Evolutionary conservation across 2,329 filamentous ascomycete genomes (phyloP).

Genomic region (Cercospora zeina): DNA sequence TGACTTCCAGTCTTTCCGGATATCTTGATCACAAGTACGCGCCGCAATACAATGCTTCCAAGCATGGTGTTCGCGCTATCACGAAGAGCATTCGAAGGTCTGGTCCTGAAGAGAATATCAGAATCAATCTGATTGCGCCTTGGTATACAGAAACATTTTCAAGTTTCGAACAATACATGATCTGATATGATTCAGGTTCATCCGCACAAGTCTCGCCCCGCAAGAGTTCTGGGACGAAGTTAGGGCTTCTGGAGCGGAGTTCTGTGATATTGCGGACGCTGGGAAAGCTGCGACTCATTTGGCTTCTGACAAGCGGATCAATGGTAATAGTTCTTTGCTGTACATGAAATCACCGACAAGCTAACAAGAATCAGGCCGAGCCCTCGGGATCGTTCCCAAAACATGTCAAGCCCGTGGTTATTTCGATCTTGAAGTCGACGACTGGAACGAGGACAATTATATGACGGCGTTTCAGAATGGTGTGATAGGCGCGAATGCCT

Average conservation of each 20-base stretch:
- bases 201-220: conserved; percentile 33
- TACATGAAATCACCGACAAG: neutral
- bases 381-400: conserved; percentile 29
- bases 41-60: conserved; percentile 40
- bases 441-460: conserved; percentile 19
- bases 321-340: conserved; percentile 23
- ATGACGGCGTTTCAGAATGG: conserved; percentile 7
- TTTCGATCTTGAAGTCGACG: conserved; percentile 15
- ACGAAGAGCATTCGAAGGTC: conserved; percentile 44
- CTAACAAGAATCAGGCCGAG: conserved; percentile 27
- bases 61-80: conserved; percentile 49
- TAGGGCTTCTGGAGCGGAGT: conserved; percentile 23
- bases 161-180: too few relatives aligned
- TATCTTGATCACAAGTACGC: conserved; percentile 52
- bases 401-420: conserved; percentile 14
- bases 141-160: conserved; percentile 22
- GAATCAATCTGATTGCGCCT: conserved; percentile 47
- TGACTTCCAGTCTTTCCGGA: conserved; percentile 52
- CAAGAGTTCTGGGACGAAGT: conserved; percentile 25
- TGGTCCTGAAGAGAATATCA: conserved; percentile 47
- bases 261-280: conserved; percentile 32
- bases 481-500: neutral
- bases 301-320: conserved; percentile 28
- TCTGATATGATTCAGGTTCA: conserved; percentile 28
- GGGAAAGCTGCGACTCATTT: conserved; percentile 31